Evolutionary conservation across 2,329 filamentous ascomycete species (phyloP), one percentile per base, ranked within the genome.

Genomic region (Colletotrichum sp.): DNA sequence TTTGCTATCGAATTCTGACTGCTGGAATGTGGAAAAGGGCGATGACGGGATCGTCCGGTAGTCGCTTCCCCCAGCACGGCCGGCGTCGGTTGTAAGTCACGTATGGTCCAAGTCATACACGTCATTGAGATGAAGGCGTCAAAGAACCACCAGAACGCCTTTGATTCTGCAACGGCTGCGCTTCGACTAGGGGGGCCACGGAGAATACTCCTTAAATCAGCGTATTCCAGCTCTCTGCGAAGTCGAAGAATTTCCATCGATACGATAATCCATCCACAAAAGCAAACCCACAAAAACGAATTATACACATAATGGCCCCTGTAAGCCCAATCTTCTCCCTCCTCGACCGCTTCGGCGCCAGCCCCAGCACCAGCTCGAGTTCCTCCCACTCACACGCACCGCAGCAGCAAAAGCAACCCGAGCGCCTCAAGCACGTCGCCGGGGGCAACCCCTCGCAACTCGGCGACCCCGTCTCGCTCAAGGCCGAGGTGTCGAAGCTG

Each of bases 391-490:
- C 59, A 76, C 74, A 28, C 39, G 8, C 24, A 16, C 18, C 32
- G 10, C 24, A 32, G n/a, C 43, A 74, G 52, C 71, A 76, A 28
- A 71, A 76, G 16, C 74, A 76, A 24, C 66, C 71, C 59, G 71
- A 76, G 59, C 74, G 74, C 24, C 74, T 76, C 60, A 76, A 76
- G 43, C 74, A 76, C 66, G 74, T 76, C 48, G 74, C 74, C 39
- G 74, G 80, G 77, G 80, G 80, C 30, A 82, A 88, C 76, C 83
- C 84, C 1, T 84, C 82, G 52, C 82, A 83, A 75, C 79, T 86
- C 5, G 85, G 84, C 52, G 85, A 86, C 70, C 85, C 85, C 3
- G 82, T 85, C 67, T 85, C 83, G 67, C 67, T 85, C 34, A 86
- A 86, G 70, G 84, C 84, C n/a, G 85, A 86, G 70, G 74, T 77